phyloP scores from a whole-genome alignment of 2,329 filamentous ascomycete species.

The Clarireedia paspali region DNA sequence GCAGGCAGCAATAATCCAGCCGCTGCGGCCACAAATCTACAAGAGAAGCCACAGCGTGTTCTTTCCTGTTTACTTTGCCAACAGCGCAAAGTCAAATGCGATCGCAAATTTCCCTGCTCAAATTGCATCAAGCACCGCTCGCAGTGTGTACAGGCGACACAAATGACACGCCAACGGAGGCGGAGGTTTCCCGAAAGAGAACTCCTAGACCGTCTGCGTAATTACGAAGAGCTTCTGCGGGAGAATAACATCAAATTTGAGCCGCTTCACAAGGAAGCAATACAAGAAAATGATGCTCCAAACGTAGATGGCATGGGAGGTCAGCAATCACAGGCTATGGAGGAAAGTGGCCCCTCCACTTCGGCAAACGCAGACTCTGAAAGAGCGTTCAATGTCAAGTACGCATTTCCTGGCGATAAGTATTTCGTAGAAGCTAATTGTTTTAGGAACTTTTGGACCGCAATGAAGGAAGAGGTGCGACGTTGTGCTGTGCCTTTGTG shows the following conservation, averaged over 20 bases:
- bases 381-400: slow-evolving; percentile 28
- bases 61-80: slow-evolving; percentile 64
- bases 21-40: too few relatives aligned
- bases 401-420: slow-evolving; percentile 12
- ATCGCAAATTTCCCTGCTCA: slow-evolving; percentile 63
- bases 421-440: slow-evolving; percentile 19
- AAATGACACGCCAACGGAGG: slow-evolving; percentile 55
- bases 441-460: slow-evolving; percentile 39
- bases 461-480: slow-evolving; percentile 36
- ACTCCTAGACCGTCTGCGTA: slow-evolving; percentile 23
- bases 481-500: background rate
- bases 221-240: slow-evolving; percentile 26
- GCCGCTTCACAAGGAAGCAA: slow-evolving; percentile 21
- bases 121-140: slow-evolving; percentile 57
- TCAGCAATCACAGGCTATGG: slow-evolving; percentile 18
- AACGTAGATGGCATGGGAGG: slow-evolving; percentile 23
- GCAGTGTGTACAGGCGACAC: slow-evolving; percentile 52
- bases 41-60: slow-evolving; percentile 16
- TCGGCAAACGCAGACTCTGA: slow-evolving; percentile 24
- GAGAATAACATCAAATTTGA: slow-evolving; percentile 25
- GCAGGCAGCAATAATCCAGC: too few relatives aligned
- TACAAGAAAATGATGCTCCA: slow-evolving; percentile 16
- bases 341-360: slow-evolving; percentile 18
- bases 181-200: slow-evolving; percentile 26
- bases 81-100: slow-evolving; percentile 68